A percentile compares a stretch with the other conserved stretches of the same genome.
Conservation (phyloP, 2,329 filamentous ascomycete genomes). For the Stagonosporopsis tanaceti region DNA sequence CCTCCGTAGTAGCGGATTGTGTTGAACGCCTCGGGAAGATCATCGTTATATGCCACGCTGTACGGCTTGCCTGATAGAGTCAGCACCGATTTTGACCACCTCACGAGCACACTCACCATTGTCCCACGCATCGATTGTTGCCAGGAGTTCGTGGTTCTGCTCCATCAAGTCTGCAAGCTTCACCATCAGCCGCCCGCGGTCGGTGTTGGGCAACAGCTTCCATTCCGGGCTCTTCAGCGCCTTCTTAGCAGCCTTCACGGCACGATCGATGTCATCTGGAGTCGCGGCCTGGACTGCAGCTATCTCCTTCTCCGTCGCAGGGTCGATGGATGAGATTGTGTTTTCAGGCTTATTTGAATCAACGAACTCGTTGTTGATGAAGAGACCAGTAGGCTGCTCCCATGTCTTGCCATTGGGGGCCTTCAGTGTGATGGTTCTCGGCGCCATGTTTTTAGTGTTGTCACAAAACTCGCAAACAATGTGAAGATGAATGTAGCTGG, state of each 20-base stretch:
- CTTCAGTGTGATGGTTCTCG: conserved; percentile 40
- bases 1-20: conserved; percentile 76
- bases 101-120: conserved; percentile 62
- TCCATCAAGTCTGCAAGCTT: conserved; percentile 43
- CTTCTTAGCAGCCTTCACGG: conserved; percentile 44
- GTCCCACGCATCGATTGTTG: conserved; percentile 65
- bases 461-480: not conserved
- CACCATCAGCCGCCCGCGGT: conserved; percentile 32
- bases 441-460: conserved; percentile 1
- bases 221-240: conserved; percentile 34
- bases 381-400: conserved; percentile 52
- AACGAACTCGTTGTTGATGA: conserved; percentile 57
- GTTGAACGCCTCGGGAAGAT: conserved; percentile 65
- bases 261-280: conserved; percentile 44
- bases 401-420: conserved; percentile 52
- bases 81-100: not conserved
- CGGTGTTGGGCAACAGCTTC: conserved; percentile 24
- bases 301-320: conserved; percentile 40
- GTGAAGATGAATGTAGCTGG: not conserved
- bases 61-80: conserved; percentile 65
- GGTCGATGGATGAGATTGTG: conserved; percentile 25
- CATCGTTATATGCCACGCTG: conserved; percentile 65
- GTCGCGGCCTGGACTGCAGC: conserved; percentile 43
- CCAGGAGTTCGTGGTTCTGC: conserved; percentile 14
- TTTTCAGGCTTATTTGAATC: conserved; percentile 30